phyloP scores from a whole-genome alignment of 306 rosid genomes.

The Pterocarpus macrocarpus region DNA sequence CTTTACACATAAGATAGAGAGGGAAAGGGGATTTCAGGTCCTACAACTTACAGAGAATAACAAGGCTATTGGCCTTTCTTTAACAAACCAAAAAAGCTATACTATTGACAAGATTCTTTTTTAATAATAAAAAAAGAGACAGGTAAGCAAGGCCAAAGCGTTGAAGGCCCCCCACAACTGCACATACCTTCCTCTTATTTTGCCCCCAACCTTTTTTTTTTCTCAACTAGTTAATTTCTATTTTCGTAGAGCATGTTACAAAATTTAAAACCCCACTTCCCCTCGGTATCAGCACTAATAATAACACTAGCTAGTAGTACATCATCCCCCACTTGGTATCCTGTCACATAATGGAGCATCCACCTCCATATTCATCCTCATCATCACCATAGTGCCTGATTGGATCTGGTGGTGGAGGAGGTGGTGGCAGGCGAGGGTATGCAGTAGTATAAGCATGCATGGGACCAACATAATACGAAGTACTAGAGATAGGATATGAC shows the following conservation, averaged over 20 bases:
- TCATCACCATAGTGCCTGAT: constrained; percentile 43
- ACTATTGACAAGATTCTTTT: constrained; percentile 16
- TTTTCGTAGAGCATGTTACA: constrained; percentile 45
- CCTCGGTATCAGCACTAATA: constrained; percentile 18
- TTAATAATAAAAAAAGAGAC: background rate
- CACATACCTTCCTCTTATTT: constrained; percentile 42
- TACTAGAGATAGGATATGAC: constrained; percentile 57
- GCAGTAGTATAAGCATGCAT: constrained; percentile 58
- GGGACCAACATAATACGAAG: constrained; percentile 60
- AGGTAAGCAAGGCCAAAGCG: constrained; percentile 44
- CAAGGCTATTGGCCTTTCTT: constrained; percentile 49
- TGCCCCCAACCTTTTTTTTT: constrained; percentile 16
- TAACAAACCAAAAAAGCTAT: constrained; percentile 50
- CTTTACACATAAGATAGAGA: constrained; percentile 63
- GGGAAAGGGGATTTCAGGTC: constrained; percentile 55
- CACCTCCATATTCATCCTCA: constrained; percentile 56
- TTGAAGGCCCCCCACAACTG: constrained; percentile 43
- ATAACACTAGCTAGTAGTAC: constrained; percentile 14
- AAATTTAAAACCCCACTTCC: constrained; percentile 37
- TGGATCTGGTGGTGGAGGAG: constrained; percentile 55
- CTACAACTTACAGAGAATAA: constrained; percentile 55
- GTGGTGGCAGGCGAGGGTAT: constrained; percentile 49
- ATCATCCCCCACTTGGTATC: constrained; percentile 2
- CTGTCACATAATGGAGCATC: constrained; percentile 77
- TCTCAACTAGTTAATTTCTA: constrained; percentile 11